Conservation (phyloP, 2,329 filamentous ascomycete species). For the Colletotrichum echinochloae region DNA sequence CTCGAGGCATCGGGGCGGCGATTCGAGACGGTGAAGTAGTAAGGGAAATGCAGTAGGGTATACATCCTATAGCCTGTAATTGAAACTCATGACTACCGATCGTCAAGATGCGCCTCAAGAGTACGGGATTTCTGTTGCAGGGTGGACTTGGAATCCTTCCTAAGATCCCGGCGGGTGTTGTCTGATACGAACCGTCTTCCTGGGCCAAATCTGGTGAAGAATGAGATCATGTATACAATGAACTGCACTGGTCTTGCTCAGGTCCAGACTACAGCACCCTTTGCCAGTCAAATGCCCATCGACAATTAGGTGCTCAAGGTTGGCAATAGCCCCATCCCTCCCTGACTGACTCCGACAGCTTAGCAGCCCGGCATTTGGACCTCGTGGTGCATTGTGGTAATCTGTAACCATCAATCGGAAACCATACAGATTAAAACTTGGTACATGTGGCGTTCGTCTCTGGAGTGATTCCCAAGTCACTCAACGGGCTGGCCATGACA, state of each 20-base stretch:
- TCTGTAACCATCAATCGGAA: too few species aligned
- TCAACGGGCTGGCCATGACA: background rate
- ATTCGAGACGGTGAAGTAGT: slow-evolving; percentile 31
- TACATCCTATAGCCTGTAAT: background rate
- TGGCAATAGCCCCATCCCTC: background rate
- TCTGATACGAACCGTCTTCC: background rate
- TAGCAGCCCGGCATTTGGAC: background rate
- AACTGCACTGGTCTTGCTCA: background rate
- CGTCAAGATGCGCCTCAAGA: background rate
- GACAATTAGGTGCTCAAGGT: background rate
- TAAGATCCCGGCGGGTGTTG: too few species aligned
- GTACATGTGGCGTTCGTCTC: background rate
- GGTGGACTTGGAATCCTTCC: background rate
- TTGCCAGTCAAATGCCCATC: background rate
- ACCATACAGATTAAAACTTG: background rate
- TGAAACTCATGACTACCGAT: background rate
- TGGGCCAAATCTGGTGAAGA: background rate
- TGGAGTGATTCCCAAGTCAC: background rate
- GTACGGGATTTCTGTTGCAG: background rate
- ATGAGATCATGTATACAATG: background rate
- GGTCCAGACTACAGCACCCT: background rate
- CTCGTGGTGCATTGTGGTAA: background rate
- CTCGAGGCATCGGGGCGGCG: slow-evolving; percentile 36
- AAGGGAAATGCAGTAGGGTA: background rate
- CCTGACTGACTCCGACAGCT: background rate